phyloP scores from a whole-genome alignment of 116 monocot species.

The Posidonia oceanica region DNA sequence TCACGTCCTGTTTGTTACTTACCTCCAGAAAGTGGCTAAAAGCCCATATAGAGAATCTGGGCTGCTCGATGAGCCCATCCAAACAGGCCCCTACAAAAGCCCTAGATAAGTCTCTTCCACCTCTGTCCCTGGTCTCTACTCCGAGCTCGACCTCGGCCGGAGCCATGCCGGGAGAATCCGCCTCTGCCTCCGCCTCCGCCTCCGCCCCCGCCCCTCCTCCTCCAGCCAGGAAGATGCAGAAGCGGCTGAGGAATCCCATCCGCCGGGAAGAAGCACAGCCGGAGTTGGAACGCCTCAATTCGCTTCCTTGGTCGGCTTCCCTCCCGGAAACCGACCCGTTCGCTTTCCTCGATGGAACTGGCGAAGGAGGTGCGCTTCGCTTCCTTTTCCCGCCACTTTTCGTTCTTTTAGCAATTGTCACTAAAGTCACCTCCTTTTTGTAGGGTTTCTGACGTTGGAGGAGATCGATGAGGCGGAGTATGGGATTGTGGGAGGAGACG shows the following conservation, averaged over 20 bases:
- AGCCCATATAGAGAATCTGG: too few species aligned
- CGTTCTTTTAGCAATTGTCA: neutral
- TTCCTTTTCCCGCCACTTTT: neutral
- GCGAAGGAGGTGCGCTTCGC: constrained; percentile 51
- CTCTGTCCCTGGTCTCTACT: neutral
- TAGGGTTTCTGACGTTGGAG: constrained; percentile 83
- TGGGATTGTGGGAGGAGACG: constrained; percentile 27
- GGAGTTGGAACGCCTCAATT: neutral
- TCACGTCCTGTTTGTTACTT: too few species aligned
- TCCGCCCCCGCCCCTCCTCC: neutral
- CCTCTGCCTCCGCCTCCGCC: too few species aligned
- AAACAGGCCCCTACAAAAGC: too few species aligned
- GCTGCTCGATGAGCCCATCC: too few species aligned
- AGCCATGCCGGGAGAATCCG: neutral
- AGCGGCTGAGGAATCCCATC: neutral
- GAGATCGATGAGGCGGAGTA: constrained; percentile 86
- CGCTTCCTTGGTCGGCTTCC: constrained; percentile 26
- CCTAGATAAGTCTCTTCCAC: too few species aligned
- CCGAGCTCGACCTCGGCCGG: neutral
- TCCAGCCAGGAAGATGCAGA: constrained; percentile 1
- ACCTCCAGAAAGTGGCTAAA: too few species aligned
- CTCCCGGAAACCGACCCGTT: constrained; percentile 41
- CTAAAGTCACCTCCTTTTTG: neutral
- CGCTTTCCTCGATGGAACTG: constrained; percentile 31
- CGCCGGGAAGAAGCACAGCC: neutral